Evolutionary conservation across 345 rosid genomes (phyloP), one percentile per base, ranked within the genome.

Genomic region (Lumnitzera racemosa): DNA sequence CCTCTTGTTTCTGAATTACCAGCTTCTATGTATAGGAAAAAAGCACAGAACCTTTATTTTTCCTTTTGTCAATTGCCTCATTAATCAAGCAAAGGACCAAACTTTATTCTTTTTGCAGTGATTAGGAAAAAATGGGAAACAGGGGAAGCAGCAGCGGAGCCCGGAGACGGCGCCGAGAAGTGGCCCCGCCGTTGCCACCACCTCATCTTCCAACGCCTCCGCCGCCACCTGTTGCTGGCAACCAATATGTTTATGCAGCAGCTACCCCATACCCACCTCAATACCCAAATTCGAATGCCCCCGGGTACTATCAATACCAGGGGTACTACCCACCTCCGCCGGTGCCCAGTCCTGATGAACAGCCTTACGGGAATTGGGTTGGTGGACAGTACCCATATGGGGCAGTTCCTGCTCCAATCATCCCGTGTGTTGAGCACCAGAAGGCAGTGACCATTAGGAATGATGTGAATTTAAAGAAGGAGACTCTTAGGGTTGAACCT

Each of bases 381-480:
- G 67, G 65, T 7, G 76, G 76, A 61, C 71, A 61, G 56, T 65
- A 61, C 59, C 59, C 70, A 8, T 61, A 62, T n/a, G 57, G 70
- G 43, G 56, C 62, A 15, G 43, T 61, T 46, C 69, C 68, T 3
- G 64, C 61, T 3, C 79, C 76, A 17, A 17, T 65, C 11, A 15
- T 63, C 14, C 65, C 78, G 12, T 64, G 64, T 12, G 75, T 79
- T 15, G 82, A 79, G 73, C 80, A 76, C 64, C 82, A 82, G 74
- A 79, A 72, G 73, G 78, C 84, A 8, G 78, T 82, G 4, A 82
- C 83, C 9, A 68, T 79, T 20, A 74, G 70, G 70, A 79, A 76
- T 48, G 80, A 76, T 55, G 84, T 82, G 15, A 82, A 82, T 54
- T 51, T 82, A 41, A 79, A 71, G 70, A 79, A 79, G 70, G 87